These are phyloP conservation scores for Trapa incisa DNA, from an alignment of 345 rosid species.

Conservation along the genomic window DNA sequence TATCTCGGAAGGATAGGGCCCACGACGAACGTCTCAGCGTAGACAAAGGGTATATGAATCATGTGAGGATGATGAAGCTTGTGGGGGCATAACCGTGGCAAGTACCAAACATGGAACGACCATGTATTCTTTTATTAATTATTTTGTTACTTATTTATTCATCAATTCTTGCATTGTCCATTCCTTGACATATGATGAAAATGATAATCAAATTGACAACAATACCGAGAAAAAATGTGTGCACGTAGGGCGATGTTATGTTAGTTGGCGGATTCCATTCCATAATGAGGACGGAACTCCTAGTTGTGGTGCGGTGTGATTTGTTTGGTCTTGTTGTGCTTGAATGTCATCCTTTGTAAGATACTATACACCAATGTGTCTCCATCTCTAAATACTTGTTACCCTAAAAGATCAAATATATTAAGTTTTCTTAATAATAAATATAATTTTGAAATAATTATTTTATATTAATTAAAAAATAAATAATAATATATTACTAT, in stretches of 20 bases:
- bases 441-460: too few species aligned
- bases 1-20: background rate
- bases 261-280: background rate
- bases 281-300: background rate
- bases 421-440: too few species aligned
- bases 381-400: too few species aligned
- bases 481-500: too few species aligned
- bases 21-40: background rate
- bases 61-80: conserved; percentile 16
- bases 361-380: too few species aligned
- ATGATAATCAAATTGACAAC: too few species aligned
- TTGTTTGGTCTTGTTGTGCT: background rate
- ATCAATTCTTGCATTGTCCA: too few species aligned
- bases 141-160: background rate
- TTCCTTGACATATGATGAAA: too few species aligned
- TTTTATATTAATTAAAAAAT: too few species aligned
- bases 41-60: conserved; percentile 10
- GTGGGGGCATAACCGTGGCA: conserved; percentile 17
- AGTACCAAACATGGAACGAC: background rate
- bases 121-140: background rate
- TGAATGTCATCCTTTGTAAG: too few species aligned
- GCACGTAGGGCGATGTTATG: background rate
- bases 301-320: background rate
- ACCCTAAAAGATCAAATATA: too few species aligned
- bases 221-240: background rate